Percentiles rank a stretch among this genome's conserved stretches.
Conservation (phyloP, 1,284 basidiomycete genomes). For the Inonotus hispidus region DNA sequence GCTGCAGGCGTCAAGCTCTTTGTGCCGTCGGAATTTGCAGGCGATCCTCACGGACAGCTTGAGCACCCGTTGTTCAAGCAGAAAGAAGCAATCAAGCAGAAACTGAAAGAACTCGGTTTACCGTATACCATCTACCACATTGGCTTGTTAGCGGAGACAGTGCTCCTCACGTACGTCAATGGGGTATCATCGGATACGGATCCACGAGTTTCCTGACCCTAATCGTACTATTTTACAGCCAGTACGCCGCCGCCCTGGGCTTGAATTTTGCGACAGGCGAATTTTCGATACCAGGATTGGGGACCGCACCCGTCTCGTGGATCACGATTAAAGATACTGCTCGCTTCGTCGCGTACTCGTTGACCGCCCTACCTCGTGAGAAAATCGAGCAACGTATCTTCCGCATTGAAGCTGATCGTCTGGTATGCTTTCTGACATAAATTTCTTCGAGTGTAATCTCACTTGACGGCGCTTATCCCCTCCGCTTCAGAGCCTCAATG, state of each 20-base stretch:
- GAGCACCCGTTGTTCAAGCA: constrained; percentile 18
- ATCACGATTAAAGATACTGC: constrained; percentile 31
- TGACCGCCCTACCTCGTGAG: constrained; percentile 27
- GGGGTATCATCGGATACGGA: constrained; percentile 6
- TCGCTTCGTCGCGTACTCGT: constrained; percentile 33
- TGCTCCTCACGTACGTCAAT: constrained; percentile 13
- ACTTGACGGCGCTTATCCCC: neutral
- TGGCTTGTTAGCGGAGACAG: constrained; percentile 22
- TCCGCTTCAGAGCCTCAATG: constrained; percentile 1
- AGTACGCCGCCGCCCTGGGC: constrained; percentile 19
- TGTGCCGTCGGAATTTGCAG: constrained; percentile 35
- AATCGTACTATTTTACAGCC: constrained; percentile 18
- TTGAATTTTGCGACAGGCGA: constrained; percentile 27
- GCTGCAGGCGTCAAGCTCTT: constrained; percentile 34
- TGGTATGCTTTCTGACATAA: neutral
- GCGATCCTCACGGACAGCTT: constrained; percentile 23
- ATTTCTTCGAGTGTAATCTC: neutral
- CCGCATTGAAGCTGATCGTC: constrained; percentile 35
- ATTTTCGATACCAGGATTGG: constrained; percentile 30
- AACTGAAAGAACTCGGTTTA: constrained; percentile 31
- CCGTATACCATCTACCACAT: constrained; percentile 31
- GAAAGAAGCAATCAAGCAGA: constrained; percentile 19
- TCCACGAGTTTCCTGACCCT: constrained; percentile 22
- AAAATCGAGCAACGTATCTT: constrained; percentile 29
- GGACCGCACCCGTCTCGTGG: constrained; percentile 27